Base-by-base conservation (phyloP, 2,329 filamentous ascomycete genomes). In the Colletotrichum camelliae region DNA sequence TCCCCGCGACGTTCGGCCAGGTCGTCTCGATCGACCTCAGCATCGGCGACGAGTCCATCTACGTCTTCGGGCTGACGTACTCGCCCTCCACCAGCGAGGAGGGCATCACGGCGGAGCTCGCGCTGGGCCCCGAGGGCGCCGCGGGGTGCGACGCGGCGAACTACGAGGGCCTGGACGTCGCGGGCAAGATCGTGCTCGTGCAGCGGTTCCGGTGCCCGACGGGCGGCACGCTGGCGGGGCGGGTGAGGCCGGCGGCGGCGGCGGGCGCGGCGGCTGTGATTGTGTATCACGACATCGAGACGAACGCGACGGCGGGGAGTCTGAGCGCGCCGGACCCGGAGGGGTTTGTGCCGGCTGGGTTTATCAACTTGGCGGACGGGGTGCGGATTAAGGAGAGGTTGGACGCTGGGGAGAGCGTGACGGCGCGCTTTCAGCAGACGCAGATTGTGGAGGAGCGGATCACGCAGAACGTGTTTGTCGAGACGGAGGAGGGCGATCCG, bases 21-120 rank as follows among this genome's bases (percentile, higher is more conserved):
- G 75, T 77, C 66, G 43, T 52, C 31, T 76, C 75, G 2, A 78
- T 78, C 69, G 60, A 68, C 43, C 48, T 78, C 10, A 29, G 61
- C 7, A 52, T 84, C 1, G 82, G 76, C 21, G 79, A 77, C 15
- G 79, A 82, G 48, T 67, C 77, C 0, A 80, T 80, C 52, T 80
- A 81, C 16, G 81, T 82, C 24, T 80, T 83, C 4, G 82, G 80
- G 33, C 80, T 89, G 55, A 86, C 86, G 2, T 88, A 88, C 81
- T 88, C 86, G 10, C 87, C 86, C 1, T 89, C 88, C 5, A 89
- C 88, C 2, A 82, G 83, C 16, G 80, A 83, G 3, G 85, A 87
- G 72, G 87, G 87, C 4, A 75, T 89, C 70, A 87, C 84, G 7
- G 65, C 77, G 4, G 71, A 81, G 35, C 74, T 84, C 2, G 78